These are phyloP conservation scores for Harringtonia lauricola DNA, from an alignment of 2,329 filamentous ascomycete genomes.

Conservation along the genomic window DNA sequence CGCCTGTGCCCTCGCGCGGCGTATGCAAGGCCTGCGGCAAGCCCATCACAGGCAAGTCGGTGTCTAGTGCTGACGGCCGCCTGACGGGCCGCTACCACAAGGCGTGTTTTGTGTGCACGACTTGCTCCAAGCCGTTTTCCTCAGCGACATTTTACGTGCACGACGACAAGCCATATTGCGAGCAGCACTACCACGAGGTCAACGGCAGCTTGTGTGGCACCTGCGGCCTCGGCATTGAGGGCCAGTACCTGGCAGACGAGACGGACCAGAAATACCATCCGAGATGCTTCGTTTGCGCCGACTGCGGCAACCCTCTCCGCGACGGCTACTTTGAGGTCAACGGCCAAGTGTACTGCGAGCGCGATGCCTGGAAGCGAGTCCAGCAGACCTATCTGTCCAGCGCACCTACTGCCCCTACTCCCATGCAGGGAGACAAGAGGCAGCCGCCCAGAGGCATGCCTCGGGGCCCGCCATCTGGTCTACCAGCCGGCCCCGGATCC, in stretches of 20 bases:
- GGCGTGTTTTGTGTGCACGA: conserved; percentile 83
- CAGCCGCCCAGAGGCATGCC: neutral
- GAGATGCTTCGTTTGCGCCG: conserved; percentile 72
- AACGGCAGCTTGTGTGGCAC: conserved; percentile 77
- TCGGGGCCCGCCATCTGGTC: neutral
- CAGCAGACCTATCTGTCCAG: conserved; percentile 10
- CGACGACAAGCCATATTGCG: conserved; percentile 78
- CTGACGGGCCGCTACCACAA: conserved; percentile 93
- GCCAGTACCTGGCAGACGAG: conserved; percentile 83
- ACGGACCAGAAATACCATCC: conserved; percentile 71
- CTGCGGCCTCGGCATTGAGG: conserved; percentile 82
- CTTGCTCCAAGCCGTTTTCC: conserved; percentile 69
- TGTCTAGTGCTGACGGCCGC: conserved; percentile 86
- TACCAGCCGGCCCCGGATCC: neutral
- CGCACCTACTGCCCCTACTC: neutral
- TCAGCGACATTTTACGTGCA: conserved; percentile 91
- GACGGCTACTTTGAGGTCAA: conserved; percentile 89
- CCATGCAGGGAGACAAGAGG: neutral
- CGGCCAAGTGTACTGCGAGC: conserved; percentile 73
- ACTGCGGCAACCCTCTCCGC: conserved; percentile 62
- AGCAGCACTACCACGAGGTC: conserved; percentile 81
- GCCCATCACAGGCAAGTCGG: conserved; percentile 77
- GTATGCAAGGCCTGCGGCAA: conserved; percentile 74
- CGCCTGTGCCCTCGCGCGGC: conserved; percentile 43
- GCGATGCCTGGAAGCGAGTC: conserved; percentile 58